phyloP scores from a whole-genome alignment of 2,329 filamentous ascomycete genomes.

The Amauroascus verrucosus region DNA sequence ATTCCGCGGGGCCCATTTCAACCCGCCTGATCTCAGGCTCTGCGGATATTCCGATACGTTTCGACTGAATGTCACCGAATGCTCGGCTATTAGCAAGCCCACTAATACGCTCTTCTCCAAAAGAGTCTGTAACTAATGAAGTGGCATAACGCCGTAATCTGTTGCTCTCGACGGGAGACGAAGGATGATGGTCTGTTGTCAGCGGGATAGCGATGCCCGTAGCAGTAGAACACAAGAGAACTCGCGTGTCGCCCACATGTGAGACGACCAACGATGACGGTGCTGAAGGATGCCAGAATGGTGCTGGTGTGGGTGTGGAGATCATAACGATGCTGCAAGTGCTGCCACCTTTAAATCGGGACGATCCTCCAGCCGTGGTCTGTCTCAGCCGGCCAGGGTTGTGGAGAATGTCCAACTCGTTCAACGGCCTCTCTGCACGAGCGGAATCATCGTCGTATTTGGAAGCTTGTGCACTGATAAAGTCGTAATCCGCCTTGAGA shows the following conservation, averaged over 20 bases:
- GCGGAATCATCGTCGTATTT: slow-evolving; percentile 68
- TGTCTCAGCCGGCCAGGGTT: slow-evolving; percentile 42
- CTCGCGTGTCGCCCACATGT: slow-evolving; percentile 87
- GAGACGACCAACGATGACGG: slow-evolving; percentile 75
- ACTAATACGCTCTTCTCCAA: slow-evolving; percentile 90
- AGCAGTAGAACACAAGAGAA: slow-evolving; percentile 76
- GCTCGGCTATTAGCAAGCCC: slow-evolving; percentile 88
- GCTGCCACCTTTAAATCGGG: slow-evolving; percentile 83
- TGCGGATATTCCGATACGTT: slow-evolving; percentile 85
- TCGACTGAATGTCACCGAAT: slow-evolving; percentile 85
- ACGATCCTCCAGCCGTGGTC: slow-evolving; percentile 56
- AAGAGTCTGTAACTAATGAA: slow-evolving; percentile 86
- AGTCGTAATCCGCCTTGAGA: slow-evolving; percentile 85
- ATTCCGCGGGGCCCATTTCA: slow-evolving; percentile 73
- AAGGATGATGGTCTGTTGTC: slow-evolving; percentile 87
- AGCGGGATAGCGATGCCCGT: slow-evolving; percentile 71
- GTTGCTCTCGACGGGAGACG: slow-evolving; percentile 70
- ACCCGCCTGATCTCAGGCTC: slow-evolving; percentile 79
- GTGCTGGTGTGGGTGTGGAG: slow-evolving; percentile 79
- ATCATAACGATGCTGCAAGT: slow-evolving; percentile 85
- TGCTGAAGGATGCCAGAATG: slow-evolving; percentile 88
- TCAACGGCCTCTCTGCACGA: slow-evolving; percentile 65
- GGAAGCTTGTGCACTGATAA: slow-evolving; percentile 75
- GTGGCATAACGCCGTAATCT: slow-evolving; percentile 77
- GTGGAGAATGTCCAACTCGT: slow-evolving; percentile 74